Percentiles rank a stretch among this genome's conserved stretches.
Conservation (phyloP, 2,329 filamentous ascomycete genomes). For the Sporothrix curviconia region DNA sequence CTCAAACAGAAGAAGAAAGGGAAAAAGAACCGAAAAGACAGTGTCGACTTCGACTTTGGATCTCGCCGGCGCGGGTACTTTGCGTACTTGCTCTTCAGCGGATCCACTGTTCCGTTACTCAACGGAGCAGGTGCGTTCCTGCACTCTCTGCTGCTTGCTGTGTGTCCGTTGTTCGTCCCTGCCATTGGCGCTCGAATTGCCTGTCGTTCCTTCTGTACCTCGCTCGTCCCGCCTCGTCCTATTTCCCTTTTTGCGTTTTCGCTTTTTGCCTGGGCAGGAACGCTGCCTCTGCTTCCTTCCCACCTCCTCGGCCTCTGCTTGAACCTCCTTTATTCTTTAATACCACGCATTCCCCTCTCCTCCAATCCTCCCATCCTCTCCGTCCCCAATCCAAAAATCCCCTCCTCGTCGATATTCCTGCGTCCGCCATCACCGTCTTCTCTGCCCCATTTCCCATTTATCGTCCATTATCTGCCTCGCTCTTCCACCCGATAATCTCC, state of each 20-base stretch:
- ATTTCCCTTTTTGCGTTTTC: too few species aligned
- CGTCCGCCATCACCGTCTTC: neutral
- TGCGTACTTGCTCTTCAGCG: neutral
- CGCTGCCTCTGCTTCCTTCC: neutral
- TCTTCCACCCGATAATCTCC: neutral
- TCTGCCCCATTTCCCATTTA: slow-evolving; percentile 1
- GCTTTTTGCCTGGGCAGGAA: neutral
- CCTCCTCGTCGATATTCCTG: neutral
- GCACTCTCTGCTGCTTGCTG: slow-evolving; percentile 1
- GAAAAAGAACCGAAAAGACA: too few species aligned
- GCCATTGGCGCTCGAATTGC: neutral
- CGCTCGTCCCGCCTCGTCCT: neutral
- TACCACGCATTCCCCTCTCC: neutral
- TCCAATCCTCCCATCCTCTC: neutral
- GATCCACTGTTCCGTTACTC: slow-evolving; percentile 18
- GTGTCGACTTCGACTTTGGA: too few species aligned
- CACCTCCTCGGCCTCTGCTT: neutral
- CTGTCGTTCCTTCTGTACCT: neutral
- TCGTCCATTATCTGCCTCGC: too few species aligned
- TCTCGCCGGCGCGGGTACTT: slow-evolving; percentile 4
- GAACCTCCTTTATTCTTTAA: neutral
- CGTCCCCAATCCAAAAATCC: neutral
- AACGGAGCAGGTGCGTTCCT: slow-evolving; percentile 12
- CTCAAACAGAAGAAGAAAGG: too few species aligned
- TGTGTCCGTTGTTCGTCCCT: neutral